phyloP scores from a whole-genome alignment of 2,329 filamentous ascomycete genomes.

The Colletotrichum truncatum region DNA sequence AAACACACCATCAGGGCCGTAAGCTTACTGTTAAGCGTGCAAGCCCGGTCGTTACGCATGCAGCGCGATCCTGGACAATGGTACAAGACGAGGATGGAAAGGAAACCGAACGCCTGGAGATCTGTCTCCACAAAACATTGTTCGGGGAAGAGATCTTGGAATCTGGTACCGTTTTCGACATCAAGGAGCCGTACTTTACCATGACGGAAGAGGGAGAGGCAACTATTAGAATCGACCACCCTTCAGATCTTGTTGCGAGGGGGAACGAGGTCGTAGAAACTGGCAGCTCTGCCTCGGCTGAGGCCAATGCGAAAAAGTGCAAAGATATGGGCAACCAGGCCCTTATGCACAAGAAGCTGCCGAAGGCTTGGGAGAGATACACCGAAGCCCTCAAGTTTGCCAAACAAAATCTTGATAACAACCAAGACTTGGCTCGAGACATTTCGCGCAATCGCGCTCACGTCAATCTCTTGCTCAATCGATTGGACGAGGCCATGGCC shows the following conservation, averaged over 20 bases:
- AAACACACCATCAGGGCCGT: slow-evolving; percentile 41
- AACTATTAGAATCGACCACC: slow-evolving; percentile 48
- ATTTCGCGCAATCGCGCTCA: slow-evolving; percentile 42
- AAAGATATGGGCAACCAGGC: slow-evolving; percentile 42
- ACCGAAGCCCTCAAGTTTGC: slow-evolving; percentile 35
- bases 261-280: background rate
- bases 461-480: slow-evolving; percentile 41
- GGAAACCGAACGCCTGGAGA: slow-evolving; percentile 39
- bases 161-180: slow-evolving; percentile 42
- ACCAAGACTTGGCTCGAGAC: slow-evolving; percentile 38
- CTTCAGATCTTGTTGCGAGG: slow-evolving; percentile 39
- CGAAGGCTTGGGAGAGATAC: slow-evolving; percentile 36
- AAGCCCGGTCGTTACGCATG: slow-evolving; percentile 13
- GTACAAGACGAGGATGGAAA: slow-evolving; percentile 38
- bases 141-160: slow-evolving; percentile 44
- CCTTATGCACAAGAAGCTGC: slow-evolving; percentile 33
- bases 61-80: slow-evolving; percentile 41
- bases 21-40: slow-evolving; percentile 37
- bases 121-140: slow-evolving; percentile 44
- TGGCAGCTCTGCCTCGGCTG: background rate
- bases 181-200: slow-evolving; percentile 62
- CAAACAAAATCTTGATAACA: background rate
- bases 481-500: slow-evolving; percentile 40
- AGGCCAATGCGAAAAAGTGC: slow-evolving; percentile 29
- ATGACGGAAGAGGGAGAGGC: slow-evolving; percentile 48